A percentile compares a stretch with the other conserved stretches of the same genome.
These are phyloP conservation scores for Mycena vitilis DNA, from an alignment of 768 basidiomycete species.

Conservation along the genomic window DNA sequence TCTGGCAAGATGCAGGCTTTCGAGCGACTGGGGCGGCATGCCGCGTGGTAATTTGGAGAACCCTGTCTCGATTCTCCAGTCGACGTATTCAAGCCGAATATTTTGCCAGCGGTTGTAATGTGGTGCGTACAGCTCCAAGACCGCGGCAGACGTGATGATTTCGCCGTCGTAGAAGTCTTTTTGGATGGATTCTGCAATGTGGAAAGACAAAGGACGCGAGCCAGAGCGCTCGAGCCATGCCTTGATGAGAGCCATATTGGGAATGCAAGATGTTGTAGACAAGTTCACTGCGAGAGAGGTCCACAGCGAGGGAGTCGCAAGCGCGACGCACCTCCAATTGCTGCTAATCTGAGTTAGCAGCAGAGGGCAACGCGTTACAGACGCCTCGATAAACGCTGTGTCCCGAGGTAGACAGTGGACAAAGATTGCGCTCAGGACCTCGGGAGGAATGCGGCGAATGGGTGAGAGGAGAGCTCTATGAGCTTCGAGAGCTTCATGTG, in stretches of 20 bases:
- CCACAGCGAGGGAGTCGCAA: constrained; percentile 41
- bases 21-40: constrained; percentile 38
- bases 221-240: constrained; percentile 44
- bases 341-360: constrained; percentile 40
- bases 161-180: constrained; percentile 22
- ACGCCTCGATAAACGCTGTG: constrained; percentile 15
- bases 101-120: constrained; percentile 43
- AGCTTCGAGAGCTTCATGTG: constrained; percentile 29
- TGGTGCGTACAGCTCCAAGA: constrained; percentile 42
- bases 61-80: constrained; percentile 37
- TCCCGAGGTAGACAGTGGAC: constrained; percentile 33
- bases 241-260: constrained; percentile 34
- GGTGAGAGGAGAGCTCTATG: constrained; percentile 38
- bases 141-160: constrained; percentile 28
- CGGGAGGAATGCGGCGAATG: constrained; percentile 41
- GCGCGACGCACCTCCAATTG: constrained; percentile 40
- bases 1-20: constrained; percentile 41
- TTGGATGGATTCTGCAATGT: constrained; percentile 34
- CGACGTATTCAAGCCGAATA: constrained; percentile 40
- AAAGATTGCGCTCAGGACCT: constrained; percentile 43
- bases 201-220: constrained; percentile 41
- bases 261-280: constrained; percentile 19
- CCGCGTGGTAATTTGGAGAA: constrained; percentile 33
- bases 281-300: constrained; percentile 36
- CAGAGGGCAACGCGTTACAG: constrained; percentile 23